Conservation (phyloP, 148 eudicot species). For the Dianthus caryophyllus region DNA sequence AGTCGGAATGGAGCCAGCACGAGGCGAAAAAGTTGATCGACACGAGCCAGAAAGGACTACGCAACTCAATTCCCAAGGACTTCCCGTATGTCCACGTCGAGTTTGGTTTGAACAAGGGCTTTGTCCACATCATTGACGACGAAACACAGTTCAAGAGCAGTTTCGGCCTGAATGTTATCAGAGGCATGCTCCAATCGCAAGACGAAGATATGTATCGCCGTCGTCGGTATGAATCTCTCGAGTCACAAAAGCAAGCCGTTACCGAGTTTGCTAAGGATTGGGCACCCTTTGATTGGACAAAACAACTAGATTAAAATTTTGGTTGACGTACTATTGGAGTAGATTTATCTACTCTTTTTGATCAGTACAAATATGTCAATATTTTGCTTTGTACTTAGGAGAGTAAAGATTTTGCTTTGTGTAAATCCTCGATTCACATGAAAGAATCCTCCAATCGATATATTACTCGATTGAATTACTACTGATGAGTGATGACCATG, state of each 20-base stretch:
- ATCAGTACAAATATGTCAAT: no score
- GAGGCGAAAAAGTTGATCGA: conserved; percentile 86
- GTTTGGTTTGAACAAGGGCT: conserved; percentile 80
- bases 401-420: no score
- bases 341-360: no score
- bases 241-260: conserved; percentile 62
- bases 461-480: no score
- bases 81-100: conserved; percentile 95
- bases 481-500: no score
- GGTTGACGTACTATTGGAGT: no score
- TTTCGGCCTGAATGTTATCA: conserved; percentile 69
- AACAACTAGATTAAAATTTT: conserved; percentile 67
- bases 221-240: conserved; percentile 53
- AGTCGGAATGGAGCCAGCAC: conserved; percentile 97
- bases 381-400: no score
- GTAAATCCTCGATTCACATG: no score
- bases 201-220: conserved; percentile 85
- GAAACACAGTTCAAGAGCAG: conserved; percentile 63
- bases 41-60: conserved; percentile 78
- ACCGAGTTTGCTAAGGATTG: conserved; percentile 58
- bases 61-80: conserved; percentile 78
- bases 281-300: conserved; percentile 96
- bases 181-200: conserved; percentile 75
- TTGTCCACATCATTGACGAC: conserved; percentile 91
- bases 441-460: no score